A percentile compares a stretch with the other conserved stretches of the same genome.
These are phyloP conservation scores for Colletotrichum sp. DNA, from an alignment of 2,329 filamentous ascomycete genomes.

Conservation along the genomic window DNA sequence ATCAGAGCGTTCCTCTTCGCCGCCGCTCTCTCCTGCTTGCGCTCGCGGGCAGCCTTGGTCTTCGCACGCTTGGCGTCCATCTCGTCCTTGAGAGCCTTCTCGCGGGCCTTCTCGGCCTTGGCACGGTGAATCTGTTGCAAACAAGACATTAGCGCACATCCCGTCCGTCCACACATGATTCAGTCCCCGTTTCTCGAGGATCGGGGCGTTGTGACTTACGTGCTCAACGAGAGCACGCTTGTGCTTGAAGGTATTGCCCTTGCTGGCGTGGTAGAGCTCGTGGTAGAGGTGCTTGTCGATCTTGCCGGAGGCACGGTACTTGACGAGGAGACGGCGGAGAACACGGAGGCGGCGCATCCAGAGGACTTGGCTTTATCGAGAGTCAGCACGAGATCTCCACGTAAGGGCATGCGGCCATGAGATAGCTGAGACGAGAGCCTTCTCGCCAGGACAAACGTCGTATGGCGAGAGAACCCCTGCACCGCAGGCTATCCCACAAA, in stretches of 20 bases:
- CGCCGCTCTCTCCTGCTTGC: constrained; percentile 89
- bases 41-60: constrained; percentile 99
- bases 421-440: background rate
- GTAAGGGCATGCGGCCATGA: background rate
- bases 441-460: background rate
- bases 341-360: constrained; percentile 99
- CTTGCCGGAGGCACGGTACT: constrained; percentile 99
- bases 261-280: constrained; percentile 99
- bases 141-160: background rate
- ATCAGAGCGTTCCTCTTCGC: constrained; percentile 89
- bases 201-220: constrained; percentile 67
- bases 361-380: constrained; percentile 77
- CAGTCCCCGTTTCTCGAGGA: background rate
- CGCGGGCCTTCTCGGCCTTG: constrained; percentile 99
- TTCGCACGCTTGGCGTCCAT: constrained; percentile 99
- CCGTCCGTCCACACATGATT: background rate
- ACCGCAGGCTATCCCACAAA: background rate
- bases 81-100: constrained; percentile 96
- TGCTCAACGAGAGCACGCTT: constrained; percentile 99
- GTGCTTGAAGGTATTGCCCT: constrained; percentile 99
- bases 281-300: constrained; percentile 99
- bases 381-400: constrained; percentile 4
- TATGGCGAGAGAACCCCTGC: background rate
- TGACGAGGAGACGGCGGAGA: constrained; percentile 97
- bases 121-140: constrained; percentile 90